Conservation (phyloP, 257 asterid genomes). For the Solanum okadae region DNA sequence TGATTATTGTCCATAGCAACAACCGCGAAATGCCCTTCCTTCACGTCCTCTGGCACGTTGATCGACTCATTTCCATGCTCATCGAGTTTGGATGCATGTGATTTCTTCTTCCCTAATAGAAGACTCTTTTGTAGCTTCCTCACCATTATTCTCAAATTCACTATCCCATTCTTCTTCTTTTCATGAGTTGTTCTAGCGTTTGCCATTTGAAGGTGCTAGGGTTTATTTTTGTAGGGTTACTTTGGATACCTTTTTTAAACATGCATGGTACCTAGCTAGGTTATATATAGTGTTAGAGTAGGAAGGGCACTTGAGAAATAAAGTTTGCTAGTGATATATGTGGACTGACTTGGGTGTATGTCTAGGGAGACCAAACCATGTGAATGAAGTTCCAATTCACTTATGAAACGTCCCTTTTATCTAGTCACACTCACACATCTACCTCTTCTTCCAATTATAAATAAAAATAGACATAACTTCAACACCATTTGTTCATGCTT, state of each 20-base stretch:
- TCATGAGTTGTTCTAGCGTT: slow-evolving; percentile 4
- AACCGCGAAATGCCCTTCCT: no score
- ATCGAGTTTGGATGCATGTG: neutral
- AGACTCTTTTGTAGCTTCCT: neutral
- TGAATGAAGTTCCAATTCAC: slow-evolving; percentile 20
- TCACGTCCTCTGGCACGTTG: no score
- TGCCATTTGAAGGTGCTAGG: neutral
- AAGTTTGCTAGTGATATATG: no score
- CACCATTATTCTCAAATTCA: neutral
- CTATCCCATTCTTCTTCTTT: slow-evolving; percentile 14
- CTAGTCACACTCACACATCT: slow-evolving; percentile 26
- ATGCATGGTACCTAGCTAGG: neutral
- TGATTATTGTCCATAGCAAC: no score
- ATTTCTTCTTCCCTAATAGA: neutral
- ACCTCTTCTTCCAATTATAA: neutral
- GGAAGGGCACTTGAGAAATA: neutral
- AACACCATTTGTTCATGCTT: no score
- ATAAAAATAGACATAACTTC: no score
- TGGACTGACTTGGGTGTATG: neutral
- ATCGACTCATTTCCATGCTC: neutral
- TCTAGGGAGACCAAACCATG: slow-evolving; percentile 39
- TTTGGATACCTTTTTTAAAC: neutral
- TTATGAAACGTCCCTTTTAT: slow-evolving; percentile 31
- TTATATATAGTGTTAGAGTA: slow-evolving; percentile 6
- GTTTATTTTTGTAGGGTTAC: neutral